These are phyloP conservation scores for Candida tallmaniae DNA, from an alignment of 805 yeast genomes.

Conservation along the genomic window DNA sequence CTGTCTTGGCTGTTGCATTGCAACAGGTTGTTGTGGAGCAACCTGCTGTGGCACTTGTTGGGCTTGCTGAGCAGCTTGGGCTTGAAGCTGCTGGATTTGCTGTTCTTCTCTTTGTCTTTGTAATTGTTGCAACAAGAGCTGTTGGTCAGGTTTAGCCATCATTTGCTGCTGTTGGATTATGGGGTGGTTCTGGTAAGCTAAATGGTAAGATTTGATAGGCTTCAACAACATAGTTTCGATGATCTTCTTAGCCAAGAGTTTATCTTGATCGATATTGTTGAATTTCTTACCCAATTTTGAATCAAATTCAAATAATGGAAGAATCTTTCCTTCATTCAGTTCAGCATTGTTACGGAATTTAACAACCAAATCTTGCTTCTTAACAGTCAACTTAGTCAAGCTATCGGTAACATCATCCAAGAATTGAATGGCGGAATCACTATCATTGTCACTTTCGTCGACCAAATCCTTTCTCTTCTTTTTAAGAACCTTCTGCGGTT, in stretches of 20 bases:
- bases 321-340: constrained; percentile 12
- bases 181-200: constrained; percentile 43
- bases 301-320: constrained; percentile 52
- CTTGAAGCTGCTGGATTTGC: constrained; percentile 24
- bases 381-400: constrained; percentile 34
- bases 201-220: constrained; percentile 42
- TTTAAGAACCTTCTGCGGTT: constrained; percentile 26
- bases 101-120: constrained; percentile 34
- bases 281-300: constrained; percentile 26
- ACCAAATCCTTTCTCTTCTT: constrained; percentile 32
- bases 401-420: constrained; percentile 44
- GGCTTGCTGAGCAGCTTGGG: constrained; percentile 24
- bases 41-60: constrained; percentile 5
- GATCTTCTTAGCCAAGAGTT: constrained; percentile 33
- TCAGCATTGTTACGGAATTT: constrained; percentile 23
- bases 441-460: constrained; percentile 46
- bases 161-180: constrained; percentile 30
- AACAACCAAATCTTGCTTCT: constrained; percentile 36
- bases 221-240: constrained; percentile 37
- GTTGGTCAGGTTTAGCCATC: constrained; percentile 30
- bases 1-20: constrained; percentile 17
- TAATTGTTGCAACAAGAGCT: constrained; percentile 29
- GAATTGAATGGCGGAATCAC: constrained; percentile 39
- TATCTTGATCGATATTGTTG: constrained; percentile 25
- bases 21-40: constrained; percentile 9